Evolutionary conservation across 2,329 filamentous ascomycete genomes (phyloP), one percentile per base, ranked within the genome.

Genomic region (Knufia fluminis): DNA sequence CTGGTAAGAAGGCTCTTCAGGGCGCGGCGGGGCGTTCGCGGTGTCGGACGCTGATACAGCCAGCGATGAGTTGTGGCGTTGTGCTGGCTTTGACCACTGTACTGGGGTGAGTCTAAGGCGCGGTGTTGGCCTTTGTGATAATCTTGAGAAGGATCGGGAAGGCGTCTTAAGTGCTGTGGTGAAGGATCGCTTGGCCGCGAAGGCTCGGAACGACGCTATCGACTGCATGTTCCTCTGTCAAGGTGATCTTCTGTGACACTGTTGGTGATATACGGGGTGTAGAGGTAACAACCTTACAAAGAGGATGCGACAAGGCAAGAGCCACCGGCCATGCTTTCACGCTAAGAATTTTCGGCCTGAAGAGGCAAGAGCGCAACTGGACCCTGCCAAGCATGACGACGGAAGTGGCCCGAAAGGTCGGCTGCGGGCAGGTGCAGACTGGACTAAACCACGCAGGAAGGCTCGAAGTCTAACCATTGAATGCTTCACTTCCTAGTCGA

Each of bases 1-100:
- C 59, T 88, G 77, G 69, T 97, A 98, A 50, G 86, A 80, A 60
- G 51, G 65, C 53, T 20, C 47, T 33, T 52, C 47, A 24, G 46
- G 36, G 28, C 17, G 59, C 48, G 50, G 54, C 51, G 26, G 24
- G 6, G 19, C 3, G 16, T 32, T 26, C 10, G 23, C 36, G n/a
- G 45, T 46, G 32, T 49, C 41, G 10, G 52, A 51, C 24, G 44
- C 55, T 9, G 53, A 49, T 4, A 53, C 33, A n/a, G 49, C 23
- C 4, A 59, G 47, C n/a, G 52, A 51, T 7, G 57, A 59, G 12
- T 56, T 51, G 38, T 48, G 26, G 26, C 26, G 52, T 35, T 54
- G 46, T 32, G 7, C 20, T 9, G 35, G 3, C 3, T 12, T 10
- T 22, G 45, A 14, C 2, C 22, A 23, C 40, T 28, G 32, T 17